phyloP scores from a whole-genome alignment of 371 early-diverging fungal species.

The Lichtheimia hyalospora region DNA sequence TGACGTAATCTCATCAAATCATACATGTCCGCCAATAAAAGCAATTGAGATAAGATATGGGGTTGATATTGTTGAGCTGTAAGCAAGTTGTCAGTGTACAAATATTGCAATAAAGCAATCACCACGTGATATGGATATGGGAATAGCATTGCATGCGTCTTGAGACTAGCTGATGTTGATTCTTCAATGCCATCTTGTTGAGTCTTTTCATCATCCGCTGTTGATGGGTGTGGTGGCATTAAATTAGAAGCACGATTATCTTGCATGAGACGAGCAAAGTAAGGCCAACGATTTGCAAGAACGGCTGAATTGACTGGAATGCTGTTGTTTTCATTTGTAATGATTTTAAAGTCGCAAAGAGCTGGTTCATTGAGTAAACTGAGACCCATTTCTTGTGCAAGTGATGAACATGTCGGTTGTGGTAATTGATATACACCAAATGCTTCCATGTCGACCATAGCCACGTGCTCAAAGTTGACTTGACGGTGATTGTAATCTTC shows the following conservation, averaged over 20 bases:
- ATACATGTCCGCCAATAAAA: conserved; percentile 56
- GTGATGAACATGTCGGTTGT: conserved; percentile 40
- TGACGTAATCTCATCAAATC: conserved; percentile 50
- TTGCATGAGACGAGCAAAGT: conserved; percentile 54
- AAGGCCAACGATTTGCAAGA: conserved; percentile 67
- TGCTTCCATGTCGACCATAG: conserved; percentile 67
- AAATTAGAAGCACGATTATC: conserved; percentile 48
- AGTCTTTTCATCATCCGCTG: neutral
- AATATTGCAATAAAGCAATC: conserved; percentile 56
- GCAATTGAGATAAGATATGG: conserved; percentile 54
- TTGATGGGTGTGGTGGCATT: neutral
- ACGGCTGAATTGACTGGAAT: conserved; percentile 69
- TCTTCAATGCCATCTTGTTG: neutral
- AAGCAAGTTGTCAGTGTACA: conserved; percentile 63
- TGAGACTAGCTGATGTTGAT: conserved; percentile 1
- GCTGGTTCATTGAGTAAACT: conserved; percentile 60
- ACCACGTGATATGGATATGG: conserved; percentile 58
- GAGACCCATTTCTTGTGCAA: conserved; percentile 60
- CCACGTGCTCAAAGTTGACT: conserved; percentile 66
- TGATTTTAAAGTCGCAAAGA: conserved; percentile 58
- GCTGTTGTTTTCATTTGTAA: conserved; percentile 57
- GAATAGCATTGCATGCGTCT: conserved; percentile 29
- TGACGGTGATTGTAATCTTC: conserved; percentile 81
- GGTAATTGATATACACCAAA: conserved; percentile 61
- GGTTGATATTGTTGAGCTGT: conserved; percentile 51